A percentile compares a stretch with the other conserved stretches of the same genome.
phyloP scores from a whole-genome alignment of 805 yeast genomes.

The Myxozyma lipomycoides region DNA sequence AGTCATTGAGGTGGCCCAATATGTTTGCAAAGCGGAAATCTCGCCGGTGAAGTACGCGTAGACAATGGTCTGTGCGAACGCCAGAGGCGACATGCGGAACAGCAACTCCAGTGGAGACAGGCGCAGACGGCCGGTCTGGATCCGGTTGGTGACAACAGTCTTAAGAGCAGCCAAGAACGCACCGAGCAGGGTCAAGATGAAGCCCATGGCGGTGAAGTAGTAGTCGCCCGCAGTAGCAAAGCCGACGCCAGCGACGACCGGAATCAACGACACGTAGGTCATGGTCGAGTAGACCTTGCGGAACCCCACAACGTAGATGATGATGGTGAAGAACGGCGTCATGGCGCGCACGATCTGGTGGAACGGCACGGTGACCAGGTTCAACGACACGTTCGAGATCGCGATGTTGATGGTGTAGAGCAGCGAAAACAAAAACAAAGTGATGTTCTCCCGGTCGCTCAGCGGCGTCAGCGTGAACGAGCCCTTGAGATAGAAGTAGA shows the following conservation, averaged over 20 bases:
- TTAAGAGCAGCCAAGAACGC: constrained; percentile 33
- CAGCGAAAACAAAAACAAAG: constrained; percentile 30
- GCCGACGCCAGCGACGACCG: constrained; percentile 34
- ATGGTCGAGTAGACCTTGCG: constrained; percentile 30
- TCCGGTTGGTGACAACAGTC: constrained; percentile 33
- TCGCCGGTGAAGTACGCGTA: constrained; percentile 34
- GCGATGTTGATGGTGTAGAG: constrained; percentile 34
- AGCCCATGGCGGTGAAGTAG: constrained; percentile 33
- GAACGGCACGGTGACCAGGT: constrained; percentile 34
- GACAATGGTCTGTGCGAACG: constrained; percentile 30
- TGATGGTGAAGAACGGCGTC: constrained; percentile 33
- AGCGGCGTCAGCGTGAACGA: constrained; percentile 30
- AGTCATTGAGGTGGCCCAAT: constrained; percentile 24
- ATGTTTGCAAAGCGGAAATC: constrained; percentile 19
- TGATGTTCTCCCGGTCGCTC: constrained; percentile 29
- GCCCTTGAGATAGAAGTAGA: constrained; percentile 27
- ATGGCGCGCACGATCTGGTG: constrained; percentile 34
- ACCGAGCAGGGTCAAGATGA: constrained; percentile 32
- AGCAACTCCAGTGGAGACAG: constrained; percentile 32
- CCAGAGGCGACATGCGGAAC: constrained; percentile 34
- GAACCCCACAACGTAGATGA: constrained; percentile 31
- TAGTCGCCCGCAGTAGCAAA: constrained; percentile 34
- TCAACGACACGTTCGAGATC: constrained; percentile 33
- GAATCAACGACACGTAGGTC: constrained; percentile 32
- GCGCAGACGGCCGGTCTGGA: constrained; percentile 33